Evolutionary conservation across 129 eudicot species (phyloP), one percentile per base, ranked within the genome.

Genomic region (Flaveria ramosissima): DNA sequence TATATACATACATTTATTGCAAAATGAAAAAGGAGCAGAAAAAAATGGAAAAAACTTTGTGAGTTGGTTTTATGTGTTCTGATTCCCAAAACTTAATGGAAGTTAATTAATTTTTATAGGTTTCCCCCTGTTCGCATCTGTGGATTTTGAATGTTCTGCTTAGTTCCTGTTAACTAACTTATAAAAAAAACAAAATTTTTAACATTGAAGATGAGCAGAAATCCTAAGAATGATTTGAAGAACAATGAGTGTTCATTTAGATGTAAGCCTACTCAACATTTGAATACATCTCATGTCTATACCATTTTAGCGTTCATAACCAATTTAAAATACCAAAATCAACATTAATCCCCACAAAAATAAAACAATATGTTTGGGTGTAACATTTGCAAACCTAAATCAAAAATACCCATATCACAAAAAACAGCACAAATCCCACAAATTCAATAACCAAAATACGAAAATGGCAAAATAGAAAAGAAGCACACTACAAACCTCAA

Each of bases 401-500:
- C 68, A 61, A 1, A 61, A 15, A 61, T 24, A 14, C 46, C 32
- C 11, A 32, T 30, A 7, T 62, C 16, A 63, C 2, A 9, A 27
- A 27, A 27, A 30, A 3, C 10, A 63, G 21, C 1, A 63, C 2
- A 56, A 56, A 45, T 32, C 16, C 30, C 46, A 21, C 55, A 12
- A 67, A 36, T 36, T 50, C 56, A 4, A 4, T 4, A 14, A 4
- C 5, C 56, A 50, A 52, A 52, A 52, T 6, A 20, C 23, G 9
- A 52, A 52, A 52, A 52, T 1, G 6, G 21, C 8, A n/a, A 52
- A 52, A 57, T n/a, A 20, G 4, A 50, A 50, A 39, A 12, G n/a
- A 63, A 71, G 53, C 56, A 70, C 9, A 52, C 8, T 16, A 60
- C 55, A 36, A 5, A 92, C 98, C 97, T 95, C 97, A 77, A 95